phyloP scores from a whole-genome alignment of 2,329 filamentous ascomycete genomes.

The Zasmidium cellare region DNA sequence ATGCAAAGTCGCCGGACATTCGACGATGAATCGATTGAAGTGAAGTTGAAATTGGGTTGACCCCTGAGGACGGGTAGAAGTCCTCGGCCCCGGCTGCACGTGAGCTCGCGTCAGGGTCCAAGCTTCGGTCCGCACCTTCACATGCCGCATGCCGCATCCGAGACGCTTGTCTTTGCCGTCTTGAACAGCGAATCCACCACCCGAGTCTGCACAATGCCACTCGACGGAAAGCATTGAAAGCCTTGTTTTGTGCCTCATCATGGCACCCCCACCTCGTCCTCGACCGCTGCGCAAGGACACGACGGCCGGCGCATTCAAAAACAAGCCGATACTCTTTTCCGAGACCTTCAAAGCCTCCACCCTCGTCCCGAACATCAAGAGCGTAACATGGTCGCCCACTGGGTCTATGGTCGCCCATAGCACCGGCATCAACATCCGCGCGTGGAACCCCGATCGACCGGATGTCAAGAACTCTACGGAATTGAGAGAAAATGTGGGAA shows the following conservation, averaged over 20 bases:
- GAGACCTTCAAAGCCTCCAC: slow-evolving; percentile 37
- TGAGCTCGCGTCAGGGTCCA: no score
- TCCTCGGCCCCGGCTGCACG: no score
- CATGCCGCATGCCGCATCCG: no score
- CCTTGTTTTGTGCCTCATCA: slow-evolving; percentile 14
- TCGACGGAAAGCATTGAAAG: background rate
- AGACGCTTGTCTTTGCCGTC: no score
- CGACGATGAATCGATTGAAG: no score
- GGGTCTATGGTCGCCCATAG: slow-evolving; percentile 84
- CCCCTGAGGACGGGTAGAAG: no score
- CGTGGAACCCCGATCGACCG: slow-evolving; percentile 79
- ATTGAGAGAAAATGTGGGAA: slow-evolving; percentile 51
- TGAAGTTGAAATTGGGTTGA: no score
- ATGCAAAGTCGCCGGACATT: no score
- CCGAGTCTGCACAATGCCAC: no score
- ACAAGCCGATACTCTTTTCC: slow-evolving; percentile 63
- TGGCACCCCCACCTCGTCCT: slow-evolving; percentile 46
- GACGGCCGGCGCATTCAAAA: slow-evolving; percentile 66
- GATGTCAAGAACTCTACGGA: slow-evolving; percentile 75
- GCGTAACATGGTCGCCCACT: slow-evolving; percentile 80
- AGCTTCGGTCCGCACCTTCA: no score
- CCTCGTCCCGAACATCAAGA: slow-evolving; percentile 32
- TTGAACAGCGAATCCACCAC: no score
- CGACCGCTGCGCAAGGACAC: slow-evolving; percentile 67
- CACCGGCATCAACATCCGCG: slow-evolving; percentile 67